Conservation (phyloP, 345 rosid genomes). For the Pseudoturritis turrita region DNA sequence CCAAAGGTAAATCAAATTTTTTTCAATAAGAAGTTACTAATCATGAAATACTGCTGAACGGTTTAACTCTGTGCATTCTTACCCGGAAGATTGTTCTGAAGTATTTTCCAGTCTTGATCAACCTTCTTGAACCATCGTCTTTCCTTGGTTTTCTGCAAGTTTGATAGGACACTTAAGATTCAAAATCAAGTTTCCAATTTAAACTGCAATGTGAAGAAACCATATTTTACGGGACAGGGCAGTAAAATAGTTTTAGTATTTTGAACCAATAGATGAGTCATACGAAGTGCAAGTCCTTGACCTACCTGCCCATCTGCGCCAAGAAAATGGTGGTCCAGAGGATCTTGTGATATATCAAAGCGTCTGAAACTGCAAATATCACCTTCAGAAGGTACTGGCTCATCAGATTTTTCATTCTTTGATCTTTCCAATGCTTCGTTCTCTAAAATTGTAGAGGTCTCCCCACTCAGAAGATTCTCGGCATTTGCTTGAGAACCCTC, state of each 20-base stretch:
- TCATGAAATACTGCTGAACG: neutral
- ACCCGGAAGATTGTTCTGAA: conserved; percentile 97
- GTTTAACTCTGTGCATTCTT: conserved; percentile 21
- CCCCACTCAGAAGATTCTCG: conserved; percentile 30
- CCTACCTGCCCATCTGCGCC: conserved; percentile 63
- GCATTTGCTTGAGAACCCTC: conserved; percentile 32
- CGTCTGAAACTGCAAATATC: conserved; percentile 50
- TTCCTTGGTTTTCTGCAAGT: conserved; percentile 60
- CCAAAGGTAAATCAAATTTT: neutral
- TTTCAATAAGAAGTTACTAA: neutral
- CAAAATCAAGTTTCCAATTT: neutral
- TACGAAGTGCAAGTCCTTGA: neutral
- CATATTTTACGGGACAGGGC: neutral
- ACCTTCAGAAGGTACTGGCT: conserved; percentile 33
- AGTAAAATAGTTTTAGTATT: neutral
- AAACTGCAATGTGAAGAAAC: neutral
- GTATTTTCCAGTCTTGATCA: conserved; percentile 96
- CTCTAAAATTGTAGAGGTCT: conserved; percentile 31
- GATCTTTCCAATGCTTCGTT: conserved; percentile 32
- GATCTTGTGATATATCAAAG: conserved; percentile 75
- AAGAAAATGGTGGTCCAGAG: conserved; percentile 79
- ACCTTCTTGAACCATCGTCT: conserved; percentile 94
- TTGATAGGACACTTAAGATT: conserved; percentile 5
- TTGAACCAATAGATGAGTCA: neutral
- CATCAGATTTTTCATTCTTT: conserved; percentile 39